Evolutionary conservation across 495 filamentous ascomycete species (phyloP), one percentile per base, ranked within the genome.

Genomic region (Friedmanniomyces simplex): DNA sequence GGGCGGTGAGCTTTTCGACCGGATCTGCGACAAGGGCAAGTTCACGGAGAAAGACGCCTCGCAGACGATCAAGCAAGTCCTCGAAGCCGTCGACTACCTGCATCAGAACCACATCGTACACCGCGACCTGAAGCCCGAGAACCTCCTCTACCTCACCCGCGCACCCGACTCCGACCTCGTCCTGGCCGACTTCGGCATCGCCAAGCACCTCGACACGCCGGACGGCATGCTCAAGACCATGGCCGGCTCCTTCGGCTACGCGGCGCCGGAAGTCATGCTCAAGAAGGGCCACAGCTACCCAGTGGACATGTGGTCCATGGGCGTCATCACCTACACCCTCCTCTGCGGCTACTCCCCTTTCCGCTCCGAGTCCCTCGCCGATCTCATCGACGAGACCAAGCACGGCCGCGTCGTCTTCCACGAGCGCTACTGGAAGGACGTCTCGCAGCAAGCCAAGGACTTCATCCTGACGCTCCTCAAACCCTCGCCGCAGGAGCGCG

Each of bases 281-380:
- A 96, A 96, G 76, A 81, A 88, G 63, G 93, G 94, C 37, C 93
- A 99, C 68, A 93, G 94, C 66, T 97, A 97, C 70, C 87, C 93
- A n/a, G 93, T 97, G 28, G 93, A 99, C 67, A 94, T 99, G 88
- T 99, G 93, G 93, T 96, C 91, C 10, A 77, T 99, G 65, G 93
- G 93, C 61, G 91, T 99, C 62, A 97, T 99, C 67, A 97, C 94
- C 28, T 99, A 99, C 74, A 97, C 94, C 16, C 79, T 99, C n/a
- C 87, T 99, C 41, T 99, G 93, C 72, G 93, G 93, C 50, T 99
- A 99, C 72, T 96, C 91, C 12, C 93, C 93, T 28, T 99, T 97
- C 82, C 85, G 93, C 54, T 89, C 88, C 60, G 93, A 99, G 71
- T 95, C 87, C 64, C 74, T 99, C 28, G 81, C 85, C 55, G 93